These are phyloP conservation scores for Cercophora newfieldiana DNA, from an alignment of 495 filamentous ascomycete species.

Conservation along the genomic window DNA sequence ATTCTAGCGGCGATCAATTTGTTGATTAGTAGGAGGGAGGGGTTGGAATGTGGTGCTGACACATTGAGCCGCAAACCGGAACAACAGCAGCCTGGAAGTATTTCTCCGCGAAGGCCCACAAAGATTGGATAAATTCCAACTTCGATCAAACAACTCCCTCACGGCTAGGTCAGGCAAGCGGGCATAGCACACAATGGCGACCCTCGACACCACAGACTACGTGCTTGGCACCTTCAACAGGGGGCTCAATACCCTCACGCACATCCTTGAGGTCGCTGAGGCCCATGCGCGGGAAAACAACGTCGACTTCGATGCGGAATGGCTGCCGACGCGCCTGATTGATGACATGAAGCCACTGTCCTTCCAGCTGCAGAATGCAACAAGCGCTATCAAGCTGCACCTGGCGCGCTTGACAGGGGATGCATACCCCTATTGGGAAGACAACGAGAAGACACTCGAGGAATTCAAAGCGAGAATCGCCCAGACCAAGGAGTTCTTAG, in stretches of 20 bases:
- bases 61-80: neutral
- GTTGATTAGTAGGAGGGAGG: no score
- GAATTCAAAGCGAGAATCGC: slow-evolving; percentile 26
- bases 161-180: no score
- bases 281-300: slow-evolving; percentile 21
- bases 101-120: neutral
- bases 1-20: no score
- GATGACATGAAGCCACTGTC: slow-evolving; percentile 51
- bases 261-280: slow-evolving; percentile 33
- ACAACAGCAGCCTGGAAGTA: neutral
- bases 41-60: neutral
- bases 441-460: slow-evolving; percentile 26
- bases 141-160: neutral
- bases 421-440: slow-evolving; percentile 5
- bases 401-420: slow-evolving; percentile 18
- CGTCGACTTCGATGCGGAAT: slow-evolving; percentile 23
- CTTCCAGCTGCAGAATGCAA: slow-evolving; percentile 48
- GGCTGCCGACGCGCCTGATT: slow-evolving; percentile 31
- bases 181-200: slow-evolving; percentile 12
- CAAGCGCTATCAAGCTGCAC: slow-evolving; percentile 29
- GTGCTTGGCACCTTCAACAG: slow-evolving; percentile 32
- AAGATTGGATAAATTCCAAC: neutral
- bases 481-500: slow-evolving; percentile 28
- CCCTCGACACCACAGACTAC: slow-evolving; percentile 31
- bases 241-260: slow-evolving; percentile 27